Percentiles rank a stretch among this genome's conserved stretches.
These are phyloP conservation scores for Helotiales sp. DNA, from an alignment of 2,329 filamentous ascomycete genomes.

Conservation along the genomic window DNA sequence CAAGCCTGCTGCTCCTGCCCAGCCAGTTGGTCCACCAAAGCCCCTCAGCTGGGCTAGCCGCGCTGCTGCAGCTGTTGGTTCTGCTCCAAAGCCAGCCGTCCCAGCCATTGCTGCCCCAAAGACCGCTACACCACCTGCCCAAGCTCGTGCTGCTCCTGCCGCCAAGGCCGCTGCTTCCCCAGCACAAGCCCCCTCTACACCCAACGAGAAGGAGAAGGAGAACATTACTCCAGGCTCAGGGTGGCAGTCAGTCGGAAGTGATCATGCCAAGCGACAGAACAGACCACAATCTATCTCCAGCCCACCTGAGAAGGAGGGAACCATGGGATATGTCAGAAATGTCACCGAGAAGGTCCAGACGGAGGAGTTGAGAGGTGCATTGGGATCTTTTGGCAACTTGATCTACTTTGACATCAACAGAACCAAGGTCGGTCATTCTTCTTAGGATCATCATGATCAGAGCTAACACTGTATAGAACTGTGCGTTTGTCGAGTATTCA, in stretches of 20 bases:
- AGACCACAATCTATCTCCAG: conserved; percentile 67
- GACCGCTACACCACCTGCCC: conserved; percentile 54
- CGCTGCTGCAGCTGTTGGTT: conserved; percentile 55
- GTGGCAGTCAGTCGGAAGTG: conserved; percentile 83
- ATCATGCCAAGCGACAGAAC: conserved; percentile 81
- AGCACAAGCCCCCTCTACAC: conserved; percentile 44
- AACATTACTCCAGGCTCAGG: conserved; percentile 45
- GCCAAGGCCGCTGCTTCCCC: too few species aligned
- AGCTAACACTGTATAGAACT: conserved; percentile 64
- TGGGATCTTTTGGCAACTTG: conserved; percentile 72
- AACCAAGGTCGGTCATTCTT: conserved; percentile 66
- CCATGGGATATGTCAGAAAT: conserved; percentile 91
- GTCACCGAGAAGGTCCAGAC: conserved; percentile 86
- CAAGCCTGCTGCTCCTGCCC: conserved; percentile 46
- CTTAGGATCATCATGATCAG: not conserved
- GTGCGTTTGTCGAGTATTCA: conserved; percentile 93
- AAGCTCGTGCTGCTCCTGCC: too few species aligned
- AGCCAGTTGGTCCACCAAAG: conserved; percentile 58
- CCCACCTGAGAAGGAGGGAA: conserved; percentile 69
- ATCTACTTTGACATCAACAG: conserved; percentile 77
- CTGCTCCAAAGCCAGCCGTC: conserved; percentile 56
- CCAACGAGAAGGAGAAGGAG: conserved; percentile 35
- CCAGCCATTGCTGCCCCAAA: conserved; percentile 49
- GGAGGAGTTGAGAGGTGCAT: conserved; percentile 66
- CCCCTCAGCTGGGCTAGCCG: conserved; percentile 77